Percentiles rank a stretch among this genome's conserved stretches.
phyloP scores from a whole-genome alignment of 306 rosid genomes.

The Gastrolobium villosum region DNA sequence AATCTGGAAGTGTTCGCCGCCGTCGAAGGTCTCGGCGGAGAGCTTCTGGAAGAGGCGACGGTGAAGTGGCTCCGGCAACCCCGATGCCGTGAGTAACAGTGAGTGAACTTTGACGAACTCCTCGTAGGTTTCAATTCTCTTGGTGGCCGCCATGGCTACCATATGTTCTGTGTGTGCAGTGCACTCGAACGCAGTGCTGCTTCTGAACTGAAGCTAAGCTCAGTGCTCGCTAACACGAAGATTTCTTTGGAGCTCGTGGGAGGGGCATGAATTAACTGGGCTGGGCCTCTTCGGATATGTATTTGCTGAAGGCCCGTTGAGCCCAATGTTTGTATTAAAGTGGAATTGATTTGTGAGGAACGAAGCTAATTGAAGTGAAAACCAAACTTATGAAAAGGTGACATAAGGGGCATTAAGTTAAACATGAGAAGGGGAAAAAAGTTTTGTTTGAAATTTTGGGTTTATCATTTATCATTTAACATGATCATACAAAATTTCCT shows the following conservation, averaged over 20 bases:
- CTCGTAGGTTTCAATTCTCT: constrained; percentile 70
- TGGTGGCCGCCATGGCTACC: constrained; percentile 50
- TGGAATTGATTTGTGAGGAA: too few species aligned
- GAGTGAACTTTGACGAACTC: constrained; percentile 84
- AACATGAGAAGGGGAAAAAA: too few species aligned
- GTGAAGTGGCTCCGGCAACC: constrained; percentile 70
- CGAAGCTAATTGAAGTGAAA: too few species aligned
- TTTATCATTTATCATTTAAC: too few species aligned
- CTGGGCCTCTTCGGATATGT: background rate
- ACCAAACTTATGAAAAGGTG: too few species aligned
- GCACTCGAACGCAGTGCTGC: background rate
- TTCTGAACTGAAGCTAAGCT: background rate
- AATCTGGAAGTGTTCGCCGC: constrained; percentile 79
- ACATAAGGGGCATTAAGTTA: too few species aligned
- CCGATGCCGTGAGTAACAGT: constrained; percentile 74
- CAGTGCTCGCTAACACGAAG: too few species aligned
- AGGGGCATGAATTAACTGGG: background rate
- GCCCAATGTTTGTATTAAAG: too few species aligned
- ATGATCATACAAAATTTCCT: too few species aligned
- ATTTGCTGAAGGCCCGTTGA: background rate
- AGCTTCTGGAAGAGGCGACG: constrained; percentile 79
- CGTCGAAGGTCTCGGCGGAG: constrained; percentile 75
- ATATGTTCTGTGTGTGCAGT: constrained; percentile 39
- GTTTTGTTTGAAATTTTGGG: too few species aligned
- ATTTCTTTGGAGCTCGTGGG: background rate